Evolutionary conservation across 768 basidiomycete genomes (phyloP).

Genomic region (Termitomyces sp.): DNA sequence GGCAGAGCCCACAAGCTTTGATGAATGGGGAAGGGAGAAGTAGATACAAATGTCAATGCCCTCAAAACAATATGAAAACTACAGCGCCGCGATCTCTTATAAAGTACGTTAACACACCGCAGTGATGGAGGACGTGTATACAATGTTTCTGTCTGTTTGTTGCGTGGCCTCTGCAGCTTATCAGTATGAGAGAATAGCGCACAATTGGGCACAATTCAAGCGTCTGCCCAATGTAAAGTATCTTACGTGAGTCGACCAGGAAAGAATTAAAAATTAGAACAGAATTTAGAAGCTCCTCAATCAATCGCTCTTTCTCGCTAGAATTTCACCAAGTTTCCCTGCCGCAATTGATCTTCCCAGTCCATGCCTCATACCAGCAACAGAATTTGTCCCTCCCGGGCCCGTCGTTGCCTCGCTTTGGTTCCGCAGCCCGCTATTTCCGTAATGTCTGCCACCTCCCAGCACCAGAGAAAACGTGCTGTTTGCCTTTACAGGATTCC

Average conservation of each 20-base stretch:
- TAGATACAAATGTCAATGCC: background rate
- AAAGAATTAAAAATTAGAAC: background rate
- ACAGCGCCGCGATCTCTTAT: background rate
- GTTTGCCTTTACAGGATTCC: conserved; percentile 26
- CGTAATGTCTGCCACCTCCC: conserved; percentile 25
- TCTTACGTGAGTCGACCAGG: background rate
- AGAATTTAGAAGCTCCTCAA: background rate
- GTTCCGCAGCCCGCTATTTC: background rate
- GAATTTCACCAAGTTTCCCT: conserved; percentile 48
- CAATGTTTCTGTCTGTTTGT: background rate
- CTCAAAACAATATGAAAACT: background rate
- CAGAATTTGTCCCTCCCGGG: conserved; percentile 14
- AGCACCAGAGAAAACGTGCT: conserved; percentile 57
- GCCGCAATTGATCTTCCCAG: conserved; percentile 45
- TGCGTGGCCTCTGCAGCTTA: background rate
- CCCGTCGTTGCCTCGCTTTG: conserved; percentile 29
- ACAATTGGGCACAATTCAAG: background rate
- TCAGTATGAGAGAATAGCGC: background rate
- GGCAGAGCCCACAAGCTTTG: background rate
- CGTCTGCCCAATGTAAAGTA: background rate
- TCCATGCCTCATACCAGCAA: conserved; percentile 17
- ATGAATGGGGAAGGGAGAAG: background rate
- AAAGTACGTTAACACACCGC: no score
- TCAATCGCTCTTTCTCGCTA: conserved; percentile 32
- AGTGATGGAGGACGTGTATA: no score